A percentile compares a stretch with the other conserved stretches of the same genome.
phyloP scores from a whole-genome alignment of 2,329 filamentous ascomycete species.

The Claviceps lovelessii region DNA sequence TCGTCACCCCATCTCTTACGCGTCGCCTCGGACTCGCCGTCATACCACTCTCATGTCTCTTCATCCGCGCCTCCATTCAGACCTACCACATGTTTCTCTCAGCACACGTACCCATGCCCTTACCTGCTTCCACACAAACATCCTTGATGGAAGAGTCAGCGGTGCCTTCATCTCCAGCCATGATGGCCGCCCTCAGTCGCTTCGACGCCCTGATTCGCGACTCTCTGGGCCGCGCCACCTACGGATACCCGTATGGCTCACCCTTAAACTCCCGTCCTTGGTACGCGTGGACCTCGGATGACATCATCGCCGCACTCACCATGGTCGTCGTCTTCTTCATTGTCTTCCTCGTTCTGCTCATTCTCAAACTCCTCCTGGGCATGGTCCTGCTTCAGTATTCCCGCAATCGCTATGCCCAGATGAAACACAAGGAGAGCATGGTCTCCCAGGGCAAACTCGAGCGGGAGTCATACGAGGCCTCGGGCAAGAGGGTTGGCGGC shows the following conservation, averaged over 20 bases:
- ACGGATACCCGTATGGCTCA: conserved; percentile 38
- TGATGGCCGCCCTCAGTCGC: conserved; percentile 62
- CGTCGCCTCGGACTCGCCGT: conserved; percentile 81
- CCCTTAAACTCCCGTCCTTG: conserved; percentile 27
- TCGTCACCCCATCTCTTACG: conserved; percentile 78
- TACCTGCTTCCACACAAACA: conserved; percentile 50
- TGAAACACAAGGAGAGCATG: conserved; percentile 56
- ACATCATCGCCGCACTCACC: conserved; percentile 61
- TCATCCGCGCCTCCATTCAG: conserved; percentile 86
- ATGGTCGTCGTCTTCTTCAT: conserved; percentile 78
- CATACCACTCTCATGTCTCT: conserved; percentile 83
- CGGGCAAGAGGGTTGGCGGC: conserved; percentile 62
- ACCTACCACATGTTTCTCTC: conserved; percentile 98
- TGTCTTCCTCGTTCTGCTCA: conserved; percentile 69
- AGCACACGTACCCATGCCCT: conserved; percentile 64
- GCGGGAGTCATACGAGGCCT: conserved; percentile 46
- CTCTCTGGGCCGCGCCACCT: conserved; percentile 60
- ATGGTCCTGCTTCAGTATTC: conserved; percentile 75
- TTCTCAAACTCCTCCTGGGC: conserved; percentile 72
- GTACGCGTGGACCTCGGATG: conserved; percentile 51
- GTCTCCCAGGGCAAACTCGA: conserved; percentile 32
- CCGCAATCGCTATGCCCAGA: conserved; percentile 61
- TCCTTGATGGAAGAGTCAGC: conserved; percentile 50
- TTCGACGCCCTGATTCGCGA: conserved; percentile 64
- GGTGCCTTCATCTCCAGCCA: conserved; percentile 53